These are phyloP conservation scores for Diplodia corticola DNA, from an alignment of 2,329 filamentous ascomycete species.

Conservation along the genomic window DNA sequence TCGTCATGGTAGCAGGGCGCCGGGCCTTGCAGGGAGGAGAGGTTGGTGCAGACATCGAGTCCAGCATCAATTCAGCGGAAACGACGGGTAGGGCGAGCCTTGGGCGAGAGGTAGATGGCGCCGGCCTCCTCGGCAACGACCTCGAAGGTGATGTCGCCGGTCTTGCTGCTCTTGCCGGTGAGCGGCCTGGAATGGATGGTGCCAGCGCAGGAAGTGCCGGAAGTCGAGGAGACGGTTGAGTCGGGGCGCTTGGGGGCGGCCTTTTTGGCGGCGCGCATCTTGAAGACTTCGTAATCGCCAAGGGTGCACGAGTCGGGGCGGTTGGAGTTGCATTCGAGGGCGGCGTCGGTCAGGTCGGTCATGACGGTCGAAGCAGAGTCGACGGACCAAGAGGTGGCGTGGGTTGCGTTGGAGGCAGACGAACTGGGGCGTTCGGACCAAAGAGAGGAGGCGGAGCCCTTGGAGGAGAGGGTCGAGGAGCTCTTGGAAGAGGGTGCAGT, in stretches of 20 bases:
- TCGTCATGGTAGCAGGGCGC: background rate
- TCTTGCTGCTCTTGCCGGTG: slow-evolving; percentile 14
- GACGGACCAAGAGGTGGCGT: slow-evolving; percentile 12
- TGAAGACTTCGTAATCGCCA: slow-evolving; percentile 10
- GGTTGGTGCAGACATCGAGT: background rate
- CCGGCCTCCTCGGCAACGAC: slow-evolving; percentile 11
- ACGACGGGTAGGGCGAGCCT: background rate
- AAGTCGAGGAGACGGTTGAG: slow-evolving; percentile 6
- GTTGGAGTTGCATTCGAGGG: background rate
- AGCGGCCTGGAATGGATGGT: slow-evolving; percentile 13
- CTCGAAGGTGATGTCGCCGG: slow-evolving; percentile 11
- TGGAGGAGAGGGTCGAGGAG: slow-evolving; percentile 4
- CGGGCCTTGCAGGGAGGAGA: background rate
- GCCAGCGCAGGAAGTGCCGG: slow-evolving; percentile 16
- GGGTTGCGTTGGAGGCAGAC: slow-evolving; percentile 7
- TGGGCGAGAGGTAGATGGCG: slow-evolving; percentile 12
- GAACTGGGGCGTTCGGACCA: slow-evolving; percentile 16
- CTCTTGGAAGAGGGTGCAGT: background rate
- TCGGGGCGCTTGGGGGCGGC: background rate
- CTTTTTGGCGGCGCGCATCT: slow-evolving; percentile 1
- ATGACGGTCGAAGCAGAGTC: slow-evolving; percentile 13
- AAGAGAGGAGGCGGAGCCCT: slow-evolving; percentile 11
- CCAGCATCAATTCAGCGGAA: background rate
- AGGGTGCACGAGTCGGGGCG: slow-evolving; percentile 16
- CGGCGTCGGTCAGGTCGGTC: slow-evolving; percentile 1